Evolutionary conservation across 129 eudicot species (phyloP).

Genomic region (Lactuca sativa): DNA sequence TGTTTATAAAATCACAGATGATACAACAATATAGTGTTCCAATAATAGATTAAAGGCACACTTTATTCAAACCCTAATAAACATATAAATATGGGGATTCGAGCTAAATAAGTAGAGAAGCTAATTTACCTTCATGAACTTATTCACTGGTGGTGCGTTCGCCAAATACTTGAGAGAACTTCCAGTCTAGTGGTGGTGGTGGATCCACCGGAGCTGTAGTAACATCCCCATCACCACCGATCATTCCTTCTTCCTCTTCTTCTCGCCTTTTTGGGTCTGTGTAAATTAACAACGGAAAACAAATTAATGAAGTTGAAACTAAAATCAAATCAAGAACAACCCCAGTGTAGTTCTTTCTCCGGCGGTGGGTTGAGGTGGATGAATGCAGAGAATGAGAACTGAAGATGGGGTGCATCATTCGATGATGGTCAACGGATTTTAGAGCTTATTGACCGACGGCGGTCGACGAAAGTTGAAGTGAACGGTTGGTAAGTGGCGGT

Average conservation of each 20-base stretch:
- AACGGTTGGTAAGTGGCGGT: too few species aligned
- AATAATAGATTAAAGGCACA: constrained; percentile 33
- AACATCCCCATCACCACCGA: constrained; percentile 65
- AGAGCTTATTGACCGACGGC: too few species aligned
- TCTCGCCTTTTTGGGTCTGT: neutral
- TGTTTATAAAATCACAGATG: constrained; percentile 7
- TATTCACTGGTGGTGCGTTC: constrained; percentile 76
- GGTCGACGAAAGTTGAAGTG: too few species aligned
- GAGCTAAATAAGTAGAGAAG: neutral
- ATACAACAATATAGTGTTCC: constrained; percentile 34
- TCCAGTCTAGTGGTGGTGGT: constrained; percentile 83
- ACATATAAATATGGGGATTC: constrained; percentile 21
- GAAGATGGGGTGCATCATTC: too few species aligned
- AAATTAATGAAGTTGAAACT: constrained; percentile 11
- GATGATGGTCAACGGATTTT: too few species aligned
- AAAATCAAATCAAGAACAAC: constrained; percentile 25
- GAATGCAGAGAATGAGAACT: too few species aligned
- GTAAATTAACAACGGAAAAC: constrained; percentile 13
- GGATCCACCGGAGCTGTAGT: constrained; percentile 60
- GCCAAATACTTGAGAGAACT: constrained; percentile 83
- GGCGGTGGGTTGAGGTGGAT: too few species aligned
- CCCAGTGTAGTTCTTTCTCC: constrained; percentile 36
- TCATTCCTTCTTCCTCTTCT: constrained; percentile 36
- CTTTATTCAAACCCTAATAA: constrained; percentile 32
- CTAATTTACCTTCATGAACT: constrained; percentile 59